Evolutionary conservation across 208 protist species (phyloP).

Genomic region (Leishmania guyanensis): DNA sequence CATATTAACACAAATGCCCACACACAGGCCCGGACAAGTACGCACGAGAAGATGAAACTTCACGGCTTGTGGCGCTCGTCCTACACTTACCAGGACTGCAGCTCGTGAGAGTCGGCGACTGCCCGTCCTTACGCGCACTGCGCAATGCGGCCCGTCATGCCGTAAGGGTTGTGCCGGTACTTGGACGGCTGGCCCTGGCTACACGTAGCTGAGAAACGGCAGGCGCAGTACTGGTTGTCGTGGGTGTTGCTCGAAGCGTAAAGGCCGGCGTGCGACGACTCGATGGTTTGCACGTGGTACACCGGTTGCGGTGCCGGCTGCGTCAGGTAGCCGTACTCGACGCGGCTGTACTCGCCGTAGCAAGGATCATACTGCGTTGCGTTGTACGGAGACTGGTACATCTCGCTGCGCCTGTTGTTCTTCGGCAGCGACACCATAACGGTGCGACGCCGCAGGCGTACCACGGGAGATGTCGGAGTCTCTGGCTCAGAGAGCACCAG

Average conservation of each 20-base stretch:
- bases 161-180: conserved; percentile 90
- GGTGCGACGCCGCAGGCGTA: conserved; percentile 42
- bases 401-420: conserved; percentile 32
- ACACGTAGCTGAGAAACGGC: conserved; percentile 64
- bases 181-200: conserved; percentile 54
- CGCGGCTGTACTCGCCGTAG: conserved; percentile 27
- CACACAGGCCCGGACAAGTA: not conserved
- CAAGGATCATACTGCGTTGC: conserved; percentile 16
- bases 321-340: conserved; percentile 29
- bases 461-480: conserved; percentile 12
- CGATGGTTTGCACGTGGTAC: not conserved
- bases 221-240: conserved; percentile 35
- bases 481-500: not conserved
- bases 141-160: conserved; percentile 34
- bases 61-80: not conserved
- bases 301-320: not conserved
- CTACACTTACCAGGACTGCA: not conserved
- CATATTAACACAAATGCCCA: not conserved
- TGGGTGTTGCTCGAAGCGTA: not conserved
- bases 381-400: conserved; percentile 32
- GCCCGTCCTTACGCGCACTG: conserved; percentile 20
- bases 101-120: not conserved
- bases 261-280: conserved; percentile 1
- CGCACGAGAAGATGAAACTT: not conserved
- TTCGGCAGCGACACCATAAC: conserved; percentile 69